These are phyloP conservation scores for Cucurbita maxima DNA, from an alignment of 306 rosid species.

Conservation along the genomic window DNA sequence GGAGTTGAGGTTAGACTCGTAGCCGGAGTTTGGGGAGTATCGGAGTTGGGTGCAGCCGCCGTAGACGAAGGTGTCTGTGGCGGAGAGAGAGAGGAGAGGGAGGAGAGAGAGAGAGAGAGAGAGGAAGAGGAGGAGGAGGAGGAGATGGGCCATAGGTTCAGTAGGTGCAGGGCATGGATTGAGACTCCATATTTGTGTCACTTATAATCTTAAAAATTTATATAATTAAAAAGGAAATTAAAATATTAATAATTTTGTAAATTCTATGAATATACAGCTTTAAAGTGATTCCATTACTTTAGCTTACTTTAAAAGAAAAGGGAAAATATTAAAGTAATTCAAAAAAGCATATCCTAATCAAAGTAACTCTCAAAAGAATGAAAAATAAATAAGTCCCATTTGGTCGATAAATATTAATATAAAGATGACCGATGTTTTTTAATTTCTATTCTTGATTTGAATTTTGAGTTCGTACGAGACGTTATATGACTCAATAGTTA, in stretches of 20 bases:
- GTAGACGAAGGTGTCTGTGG: constrained; percentile 45
- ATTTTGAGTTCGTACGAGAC: too few species aligned
- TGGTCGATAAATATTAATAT: neutral
- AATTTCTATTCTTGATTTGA: too few species aligned
- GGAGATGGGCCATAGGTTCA: too few species aligned
- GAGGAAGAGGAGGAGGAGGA: too few species aligned
- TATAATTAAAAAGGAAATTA: too few species aligned
- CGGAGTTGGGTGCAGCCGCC: constrained; percentile 73
- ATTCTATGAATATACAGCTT: constrained; percentile 4
- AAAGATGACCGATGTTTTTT: too few species aligned
- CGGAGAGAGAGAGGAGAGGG: constrained; percentile 13
- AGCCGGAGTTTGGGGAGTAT: constrained; percentile 41
- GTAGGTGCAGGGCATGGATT: too few species aligned
- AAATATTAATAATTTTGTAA: neutral
- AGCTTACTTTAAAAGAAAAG: neutral
- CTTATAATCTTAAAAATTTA: too few species aligned
- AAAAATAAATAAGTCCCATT: neutral
- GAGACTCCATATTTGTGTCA: too few species aligned
- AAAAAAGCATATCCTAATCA: neutral
- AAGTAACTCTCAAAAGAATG: neutral
- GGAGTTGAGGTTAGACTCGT: constrained; percentile 70
- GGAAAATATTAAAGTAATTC: neutral
- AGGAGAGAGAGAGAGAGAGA: neutral
- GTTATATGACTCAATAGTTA: too few species aligned
- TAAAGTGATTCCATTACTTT: constrained; percentile 2